Conservation (phyloP, 495 filamentous ascomycete genomes). For the Neurospora sp. region DNA sequence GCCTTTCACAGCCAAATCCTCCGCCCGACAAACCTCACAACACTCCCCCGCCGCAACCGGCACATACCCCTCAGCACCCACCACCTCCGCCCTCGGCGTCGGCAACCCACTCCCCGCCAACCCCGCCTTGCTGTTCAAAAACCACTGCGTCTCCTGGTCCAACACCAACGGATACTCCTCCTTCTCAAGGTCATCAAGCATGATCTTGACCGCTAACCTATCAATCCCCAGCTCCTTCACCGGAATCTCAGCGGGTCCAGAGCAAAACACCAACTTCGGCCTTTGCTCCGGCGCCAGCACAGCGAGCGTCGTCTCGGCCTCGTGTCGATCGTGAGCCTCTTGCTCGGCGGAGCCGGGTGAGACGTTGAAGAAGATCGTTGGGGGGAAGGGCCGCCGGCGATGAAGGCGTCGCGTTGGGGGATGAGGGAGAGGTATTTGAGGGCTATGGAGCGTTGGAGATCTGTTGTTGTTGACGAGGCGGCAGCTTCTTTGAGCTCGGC, state of each 20-base stretch:
- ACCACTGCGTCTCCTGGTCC: constrained; percentile 19
- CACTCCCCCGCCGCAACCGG: neutral
- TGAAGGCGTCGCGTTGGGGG: constrained; percentile 26
- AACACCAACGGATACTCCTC: constrained; percentile 9
- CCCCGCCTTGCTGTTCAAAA: constrained; percentile 21
- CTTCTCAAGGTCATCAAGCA: constrained; percentile 14
- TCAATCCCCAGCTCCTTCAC: constrained; percentile 15
- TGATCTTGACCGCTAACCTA: constrained; percentile 17
- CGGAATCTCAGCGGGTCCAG: constrained; percentile 15
- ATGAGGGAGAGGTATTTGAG: constrained; percentile 21
- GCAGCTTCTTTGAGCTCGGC: constrained; percentile 26
- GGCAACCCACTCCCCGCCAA: constrained; percentile 15
- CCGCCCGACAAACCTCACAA: constrained; percentile 10
- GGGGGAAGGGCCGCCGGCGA: constrained; percentile 10
- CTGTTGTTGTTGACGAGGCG: constrained; percentile 21
- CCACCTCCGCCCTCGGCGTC: constrained; percentile 12
- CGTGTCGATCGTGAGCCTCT: constrained; percentile 12
- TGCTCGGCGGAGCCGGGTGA: neutral
- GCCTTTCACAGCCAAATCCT: neutral
- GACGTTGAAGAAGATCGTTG: constrained; percentile 18
- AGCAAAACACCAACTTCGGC: constrained; percentile 20
- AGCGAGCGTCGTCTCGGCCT: constrained; percentile 20
- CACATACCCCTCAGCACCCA: constrained; percentile 5
- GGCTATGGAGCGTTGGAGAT: constrained; percentile 10
- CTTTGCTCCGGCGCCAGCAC: constrained; percentile 14